Base-by-base conservation (phyloP, 352 stramenopile genomes). In the Pythium phragmitis region DNA sequence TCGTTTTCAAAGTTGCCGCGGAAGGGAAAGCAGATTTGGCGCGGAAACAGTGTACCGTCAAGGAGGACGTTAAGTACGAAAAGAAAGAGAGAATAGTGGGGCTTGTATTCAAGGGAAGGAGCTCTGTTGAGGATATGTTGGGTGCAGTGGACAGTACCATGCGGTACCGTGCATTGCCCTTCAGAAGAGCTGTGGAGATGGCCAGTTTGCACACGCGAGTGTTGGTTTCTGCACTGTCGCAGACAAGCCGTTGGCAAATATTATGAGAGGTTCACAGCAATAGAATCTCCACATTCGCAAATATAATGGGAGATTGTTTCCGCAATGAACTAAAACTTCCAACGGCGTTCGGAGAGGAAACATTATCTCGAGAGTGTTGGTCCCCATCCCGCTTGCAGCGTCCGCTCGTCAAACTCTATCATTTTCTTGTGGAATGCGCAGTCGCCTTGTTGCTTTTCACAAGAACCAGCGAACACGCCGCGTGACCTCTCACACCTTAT, bases 391-490 rank as follows among this genome's bases (percentile, higher is more conserved):
- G 43, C n/a, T 7, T 39, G 16, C 12, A 43, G n/a, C 45, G 52
- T 52, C 50, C 23, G 47, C 56, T 64, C 51, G 60, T 60, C 36
- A 69, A 63, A 69, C 50, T 60, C 63, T 55, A 69, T 69, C 63
- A 60, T 54, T 54, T 72, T 72, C 65, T 72, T 72, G 65, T 72
- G 65, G 65, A 72, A 72, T 72, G 65, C 65, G 65, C 65, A 65
- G 54, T 72, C 65, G 61, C 33, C 11, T 0, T 13, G 8, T 21
- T 19, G 26, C 59, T 65, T 49, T 50, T 65, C 63, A 70, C 63
- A 70, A 70, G 63, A 70, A 70, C 63, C 63, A 70, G 63, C 63
- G 51, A 63, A 58, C 59, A 54, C 21, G 19, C 11, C 53, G 7
- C 41, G 13, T 16, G 4, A 66, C 65, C 58, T 72, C 45, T 46